These are phyloP conservation scores for Metschnikowia baotianmanensis DNA, from an alignment of 805 yeast species.

Conservation along the genomic window DNA sequence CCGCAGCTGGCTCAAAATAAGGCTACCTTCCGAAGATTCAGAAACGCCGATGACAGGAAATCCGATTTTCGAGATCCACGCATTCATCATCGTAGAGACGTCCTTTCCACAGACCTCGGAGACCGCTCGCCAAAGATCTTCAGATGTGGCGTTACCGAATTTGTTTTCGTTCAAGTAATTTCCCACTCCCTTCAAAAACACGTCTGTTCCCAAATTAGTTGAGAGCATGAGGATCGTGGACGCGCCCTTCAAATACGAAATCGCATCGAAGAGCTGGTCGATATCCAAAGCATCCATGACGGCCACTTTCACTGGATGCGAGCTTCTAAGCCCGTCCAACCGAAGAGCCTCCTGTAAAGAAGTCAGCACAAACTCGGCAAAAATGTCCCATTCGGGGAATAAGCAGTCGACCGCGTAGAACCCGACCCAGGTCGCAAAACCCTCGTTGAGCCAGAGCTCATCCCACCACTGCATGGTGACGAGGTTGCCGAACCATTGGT, in stretches of 20 bases:
- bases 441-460: constrained; percentile 86
- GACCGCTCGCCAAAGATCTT: constrained; percentile 69
- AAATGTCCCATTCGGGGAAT: constrained; percentile 81
- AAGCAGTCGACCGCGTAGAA: constrained; percentile 65
- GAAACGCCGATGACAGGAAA: constrained; percentile 63
- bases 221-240: constrained; percentile 77
- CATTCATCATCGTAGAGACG: constrained; percentile 55
- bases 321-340: constrained; percentile 56
- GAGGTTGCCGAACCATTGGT: constrained; percentile 88
- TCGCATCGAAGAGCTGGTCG: constrained; percentile 78
- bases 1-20: constrained; percentile 54
- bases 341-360: constrained; percentile 50
- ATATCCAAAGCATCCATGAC: constrained; percentile 77
- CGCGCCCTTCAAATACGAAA: constrained; percentile 80
- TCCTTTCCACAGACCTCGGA: constrained; percentile 62
- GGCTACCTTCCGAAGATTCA: constrained; percentile 24
- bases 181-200: constrained; percentile 71
- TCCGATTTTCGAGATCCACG: constrained; percentile 75
- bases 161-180: constrained; percentile 60
- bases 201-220: constrained; percentile 63
- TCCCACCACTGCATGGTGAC: constrained; percentile 96
- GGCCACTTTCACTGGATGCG: constrained; percentile 83
- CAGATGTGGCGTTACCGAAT: constrained; percentile 70
- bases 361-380: constrained; percentile 52
- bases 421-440: constrained; percentile 87